Base-by-base conservation (phyloP, 208 protist genomes). In the Trypanosoma rangeli region DNA sequence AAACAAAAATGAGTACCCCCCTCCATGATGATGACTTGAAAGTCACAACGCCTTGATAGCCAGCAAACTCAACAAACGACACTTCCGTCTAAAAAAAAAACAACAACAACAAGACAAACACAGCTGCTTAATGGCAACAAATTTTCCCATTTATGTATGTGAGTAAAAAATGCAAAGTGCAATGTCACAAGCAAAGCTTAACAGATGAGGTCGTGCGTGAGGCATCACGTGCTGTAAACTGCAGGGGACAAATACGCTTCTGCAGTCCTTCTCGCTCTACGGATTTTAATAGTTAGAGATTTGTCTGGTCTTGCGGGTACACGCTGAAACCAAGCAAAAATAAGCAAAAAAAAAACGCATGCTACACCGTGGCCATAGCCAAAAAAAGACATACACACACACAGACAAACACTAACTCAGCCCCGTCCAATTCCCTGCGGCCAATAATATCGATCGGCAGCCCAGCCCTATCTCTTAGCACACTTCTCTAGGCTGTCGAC, bases 321-420 rank as follows among this genome's bases (percentile, higher is more conserved):
- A 37, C 33, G 7, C 33, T 7, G 24, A 29, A 80, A 62, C 16
- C 22, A 31, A 56, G 22, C 10, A 56, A 56, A 58, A 37, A 35
- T 20, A 35, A 35, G 20, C 52, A 57, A 39, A 69, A 59, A 29
- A 49, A 4, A 53, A 26, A 53, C 49, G 16, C 49, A 26, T 26
- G 1, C 49, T 12, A 26, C 49, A 53, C 49, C 49, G 9, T 28
- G 16, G 22, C 16, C 18, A 26, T 53, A 22, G 9, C n/a, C 16
- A 12, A 24, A 24, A 53, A 1, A 37, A 37, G 33, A 53, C 18
- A 24, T 12, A 53, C 9, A 53, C 49, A 28, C 16, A 4, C n/a
- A 53, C 9, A 53, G 4, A 53, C 33, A 37, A 37, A 37, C 33
- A 9, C 4, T 37, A 37, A 37, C 24, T 26, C 24, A 10, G 1